Conservation (phyloP, 805 yeast genomes). For the Saccharomycopsis sp. region DNA sequence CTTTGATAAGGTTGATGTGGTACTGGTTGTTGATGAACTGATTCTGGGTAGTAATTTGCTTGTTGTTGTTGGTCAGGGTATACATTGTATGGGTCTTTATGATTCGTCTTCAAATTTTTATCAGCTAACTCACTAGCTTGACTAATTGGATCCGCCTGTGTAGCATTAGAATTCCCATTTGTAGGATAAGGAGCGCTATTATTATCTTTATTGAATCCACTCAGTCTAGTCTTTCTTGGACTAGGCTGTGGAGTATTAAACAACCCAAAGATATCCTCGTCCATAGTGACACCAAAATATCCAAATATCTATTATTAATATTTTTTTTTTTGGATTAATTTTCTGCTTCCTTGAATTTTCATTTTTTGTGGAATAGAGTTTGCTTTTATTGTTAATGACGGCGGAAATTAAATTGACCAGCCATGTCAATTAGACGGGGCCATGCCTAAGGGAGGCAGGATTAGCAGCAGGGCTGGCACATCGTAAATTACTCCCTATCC, state of each 20-base stretch:
- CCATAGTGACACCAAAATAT: too few relatives aligned
- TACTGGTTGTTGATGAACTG: neutral
- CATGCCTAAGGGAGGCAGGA: too few relatives aligned
- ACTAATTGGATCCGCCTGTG: neutral
- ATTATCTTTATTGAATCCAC: neutral
- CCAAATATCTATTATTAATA: too few relatives aligned
- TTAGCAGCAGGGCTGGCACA: too few relatives aligned
- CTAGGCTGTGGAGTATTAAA: slow-evolving; percentile 9
- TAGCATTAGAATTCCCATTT: neutral
- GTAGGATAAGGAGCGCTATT: slow-evolving; percentile 3
- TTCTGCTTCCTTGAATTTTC: too few relatives aligned
- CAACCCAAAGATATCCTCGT: slow-evolving; percentile 4
- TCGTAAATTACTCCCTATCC: too few relatives aligned
- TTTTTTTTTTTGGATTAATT: too few relatives aligned
- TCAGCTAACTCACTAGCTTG: neutral
- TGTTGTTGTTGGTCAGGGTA: neutral
- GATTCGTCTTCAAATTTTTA: neutral
- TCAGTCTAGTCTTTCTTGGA: neutral
- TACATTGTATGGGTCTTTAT: slow-evolving; percentile 6
- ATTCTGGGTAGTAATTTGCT: neutral
- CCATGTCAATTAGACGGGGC: too few relatives aligned
- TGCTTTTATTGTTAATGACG: too few relatives aligned
- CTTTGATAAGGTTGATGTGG: neutral
- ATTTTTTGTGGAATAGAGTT: too few relatives aligned
- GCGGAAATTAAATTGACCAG: too few relatives aligned